phyloP scores from a whole-genome alignment of 2,329 filamentous ascomycete species.

The Macrophomina phaseolina region DNA sequence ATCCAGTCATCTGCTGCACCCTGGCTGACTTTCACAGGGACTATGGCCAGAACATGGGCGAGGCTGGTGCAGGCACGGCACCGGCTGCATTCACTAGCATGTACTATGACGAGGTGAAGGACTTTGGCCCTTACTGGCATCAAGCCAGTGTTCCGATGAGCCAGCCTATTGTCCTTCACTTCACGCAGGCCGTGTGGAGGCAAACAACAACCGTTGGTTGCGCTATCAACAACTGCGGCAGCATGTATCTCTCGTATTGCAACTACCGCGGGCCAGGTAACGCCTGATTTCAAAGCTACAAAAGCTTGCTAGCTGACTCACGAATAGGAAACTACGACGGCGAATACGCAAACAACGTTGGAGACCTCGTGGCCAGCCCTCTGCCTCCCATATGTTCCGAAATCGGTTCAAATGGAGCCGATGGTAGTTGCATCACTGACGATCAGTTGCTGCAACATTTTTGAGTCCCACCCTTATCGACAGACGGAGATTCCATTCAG shows the following conservation, averaged over 20 bases:
- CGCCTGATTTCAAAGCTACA: neutral
- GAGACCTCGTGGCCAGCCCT: neutral
- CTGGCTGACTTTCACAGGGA: slow-evolving; percentile 48
- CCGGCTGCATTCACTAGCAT: slow-evolving; percentile 54
- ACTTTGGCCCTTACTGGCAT: slow-evolving; percentile 30
- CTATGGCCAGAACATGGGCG: slow-evolving; percentile 91
- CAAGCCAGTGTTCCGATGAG: slow-evolving; percentile 28
- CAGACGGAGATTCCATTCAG: too few species aligned
- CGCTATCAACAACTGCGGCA: slow-evolving; percentile 33
- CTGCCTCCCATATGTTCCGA: slow-evolving; percentile 26
- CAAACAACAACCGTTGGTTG: slow-evolving; percentile 45
- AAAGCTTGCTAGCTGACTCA: slow-evolving; percentile 55
- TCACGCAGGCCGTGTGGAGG: slow-evolving; percentile 47
- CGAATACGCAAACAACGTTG: slow-evolving; percentile 61
- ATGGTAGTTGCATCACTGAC: slow-evolving; percentile 15
- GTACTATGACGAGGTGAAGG: slow-evolving; percentile 37
- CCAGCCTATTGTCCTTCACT: slow-evolving; percentile 38
- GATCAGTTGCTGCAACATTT: slow-evolving; percentile 5
- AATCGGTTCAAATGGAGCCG: neutral
- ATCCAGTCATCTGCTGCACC: neutral
- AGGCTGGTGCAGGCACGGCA: slow-evolving; percentile 68
- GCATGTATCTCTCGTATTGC: slow-evolving; percentile 73
- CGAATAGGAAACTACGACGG: slow-evolving; percentile 61
- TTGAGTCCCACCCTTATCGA: neutral
- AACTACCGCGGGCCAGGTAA: slow-evolving; percentile 80